phyloP scores from a whole-genome alignment of 108 stramenopile genomes.

The Fistulifera solaris region DNA sequence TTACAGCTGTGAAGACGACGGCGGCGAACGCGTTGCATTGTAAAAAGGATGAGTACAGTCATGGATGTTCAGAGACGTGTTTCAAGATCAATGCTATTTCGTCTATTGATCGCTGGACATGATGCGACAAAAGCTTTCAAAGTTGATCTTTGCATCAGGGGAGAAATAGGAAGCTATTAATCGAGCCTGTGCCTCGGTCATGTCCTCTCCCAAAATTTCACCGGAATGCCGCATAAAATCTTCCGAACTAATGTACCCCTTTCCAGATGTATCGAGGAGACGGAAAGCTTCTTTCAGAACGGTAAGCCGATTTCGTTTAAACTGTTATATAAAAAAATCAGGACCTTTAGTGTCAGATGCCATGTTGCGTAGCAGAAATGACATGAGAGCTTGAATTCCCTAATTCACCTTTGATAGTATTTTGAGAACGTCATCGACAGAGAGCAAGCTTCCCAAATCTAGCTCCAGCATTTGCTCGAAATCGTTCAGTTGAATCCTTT shows the following conservation, averaged over 20 bases:
- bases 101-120: background rate
- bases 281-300: conserved; percentile 6
- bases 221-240: conserved; percentile 7
- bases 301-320: background rate
- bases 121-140: background rate
- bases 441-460: background rate
- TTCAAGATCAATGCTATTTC: no score
- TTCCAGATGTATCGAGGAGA: conserved; percentile 10
- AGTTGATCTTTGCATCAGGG: background rate
- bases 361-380: no score
- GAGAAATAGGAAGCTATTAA: background rate
- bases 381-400: background rate
- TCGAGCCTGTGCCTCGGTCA: background rate
- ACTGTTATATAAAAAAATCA: background rate
- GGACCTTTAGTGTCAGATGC: background rate
- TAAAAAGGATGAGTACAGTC: no score
- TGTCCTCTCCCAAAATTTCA: conserved; percentile 6
- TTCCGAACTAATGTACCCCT: conserved; percentile 7
- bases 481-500: conserved; percentile 1
- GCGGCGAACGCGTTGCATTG: no score
- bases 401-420: background rate
- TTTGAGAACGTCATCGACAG: background rate
- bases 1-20: no score
- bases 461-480: background rate
- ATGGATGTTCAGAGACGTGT: no score